Evolutionary conservation across 768 basidiomycete genomes (phyloP), one percentile per base, ranked within the genome.

Genomic region (Phanerochaete sordida): DNA sequence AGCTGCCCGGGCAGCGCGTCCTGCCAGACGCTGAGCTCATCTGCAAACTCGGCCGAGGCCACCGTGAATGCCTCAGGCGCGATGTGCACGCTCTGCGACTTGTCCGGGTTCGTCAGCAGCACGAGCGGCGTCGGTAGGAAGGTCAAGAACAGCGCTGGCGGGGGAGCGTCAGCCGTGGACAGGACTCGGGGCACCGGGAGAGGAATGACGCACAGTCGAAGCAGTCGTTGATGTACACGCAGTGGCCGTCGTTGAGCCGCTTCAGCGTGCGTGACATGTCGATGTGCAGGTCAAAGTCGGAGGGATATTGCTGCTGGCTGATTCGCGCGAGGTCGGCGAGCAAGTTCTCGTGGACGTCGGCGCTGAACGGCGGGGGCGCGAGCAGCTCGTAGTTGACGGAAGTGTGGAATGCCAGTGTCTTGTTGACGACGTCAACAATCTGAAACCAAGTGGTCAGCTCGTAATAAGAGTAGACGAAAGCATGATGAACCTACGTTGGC

Each of bases 341-440:
- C 12, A 86, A 65, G 64, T 87, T 79, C 64, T 84, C 83, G 58
- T 85, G 83, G 7, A 86, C 83, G 58, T 84, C 82, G 2, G 72
- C 62, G 11, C 75, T 67, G 65, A 83, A 86, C 5, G 84, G 84
- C 23, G 70, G 66, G 0, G 84, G 83, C 1, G 84, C 84, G 54
- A 74, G 72, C 45, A 82, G 75, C 69, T 85, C 79, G 59, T 85
- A 86, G 72, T 84, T 85, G 26, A 81, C 77, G 2, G 84, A 85
- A 0, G 84, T 82, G 65, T 86, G 85, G 66, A 87, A 85, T 15
- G 81, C 77, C 9, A 85, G 68, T 0, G 82, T 82, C 66, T 81
- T 84, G 64, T 76, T 84, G 46, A 84, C 73, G 9, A 83, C 82
- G 61, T 86, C 80, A 35, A 86, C 74, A 51, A 82, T 78, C 84